Evolutionary conservation across 805 yeast species (phyloP), one percentile per base, ranked within the genome.

Genomic region (Yarrowia divulgata): DNA sequence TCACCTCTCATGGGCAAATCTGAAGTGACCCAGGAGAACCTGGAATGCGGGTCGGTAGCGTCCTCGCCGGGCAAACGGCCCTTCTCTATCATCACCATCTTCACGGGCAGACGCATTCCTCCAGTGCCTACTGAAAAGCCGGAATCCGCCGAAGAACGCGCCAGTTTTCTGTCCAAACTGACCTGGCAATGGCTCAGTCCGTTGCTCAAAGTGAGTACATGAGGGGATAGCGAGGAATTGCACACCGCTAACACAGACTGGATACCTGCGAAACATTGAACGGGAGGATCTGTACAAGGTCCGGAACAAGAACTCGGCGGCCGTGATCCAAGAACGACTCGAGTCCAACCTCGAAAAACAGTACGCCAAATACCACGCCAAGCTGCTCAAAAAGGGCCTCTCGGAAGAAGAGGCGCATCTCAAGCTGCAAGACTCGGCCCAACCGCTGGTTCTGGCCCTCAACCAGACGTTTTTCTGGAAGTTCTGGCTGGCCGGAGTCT

Each of bases 201-300:
- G 10, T 29, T 63, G 57, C 35, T 63, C 12, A 63, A 63, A 32
- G 66, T 60, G 52, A 43, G 66, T 60, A 57, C 3, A 16, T 9
- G 8, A 34, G 37, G 37, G 37, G 29, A n/a, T 23, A 23, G 29
- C 29, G 4, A 23, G 3, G 29, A 23, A 23, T 23, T 2, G 29
- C 2, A 8, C 7, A 12, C 14, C 7, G 8, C 66, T 60, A 60
- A 60, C 66, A 32, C 50, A 67, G 69, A 80, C 81, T 6, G 93
- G 92, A 0, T 88, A 88, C 75, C 81, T 84, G 71, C 80, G 93
- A 73, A 86, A 90, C 14, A 74, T 89, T 34, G 83, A 82, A 64
- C 83, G 85, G 0, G 83, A 83, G 48, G 92, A 89, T 75, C 74
- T 88, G 71, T 88, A 76, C 67, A 68, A 69, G 8, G 71, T 85